phyloP scores from a whole-genome alignment of 306 rosid genomes.

The Datisca glomerata region DNA sequence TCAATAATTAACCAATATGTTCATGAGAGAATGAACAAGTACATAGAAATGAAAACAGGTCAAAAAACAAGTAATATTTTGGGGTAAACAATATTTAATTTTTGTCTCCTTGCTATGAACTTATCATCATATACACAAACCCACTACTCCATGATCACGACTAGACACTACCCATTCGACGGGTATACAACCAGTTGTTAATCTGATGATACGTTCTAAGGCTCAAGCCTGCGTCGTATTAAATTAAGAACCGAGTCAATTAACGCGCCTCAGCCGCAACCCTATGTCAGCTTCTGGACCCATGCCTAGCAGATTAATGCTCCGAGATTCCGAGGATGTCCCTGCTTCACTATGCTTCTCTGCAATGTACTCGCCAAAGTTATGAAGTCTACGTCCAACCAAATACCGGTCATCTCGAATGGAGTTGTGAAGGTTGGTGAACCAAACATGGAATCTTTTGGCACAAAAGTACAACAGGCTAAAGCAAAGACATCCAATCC shows the following conservation, averaged over 20 bases:
- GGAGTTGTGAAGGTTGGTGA: constrained; percentile 95
- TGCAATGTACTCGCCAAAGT: constrained; percentile 53
- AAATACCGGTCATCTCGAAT: constrained; percentile 94
- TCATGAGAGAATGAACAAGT: background rate
- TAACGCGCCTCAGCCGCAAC: constrained; percentile 45
- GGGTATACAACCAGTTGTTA: no score
- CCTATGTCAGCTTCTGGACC: constrained; percentile 63
- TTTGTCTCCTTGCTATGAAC: no score
- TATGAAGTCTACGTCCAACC: constrained; percentile 86
- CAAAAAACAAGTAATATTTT: no score
- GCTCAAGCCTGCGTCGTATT: no score
- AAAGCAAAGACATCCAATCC: constrained; percentile 88
- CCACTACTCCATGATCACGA: no score
- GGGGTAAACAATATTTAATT: no score
- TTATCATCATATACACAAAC: no score
- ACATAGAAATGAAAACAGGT: background rate
- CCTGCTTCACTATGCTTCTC: constrained; percentile 29
- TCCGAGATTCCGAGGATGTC: constrained; percentile 19
- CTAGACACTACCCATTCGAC: no score
- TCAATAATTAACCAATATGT: background rate
- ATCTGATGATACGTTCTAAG: no score
- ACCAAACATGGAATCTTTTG: constrained; percentile 94
- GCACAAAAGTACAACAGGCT: constrained; percentile 84
- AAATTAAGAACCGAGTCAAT: constrained; percentile 23
- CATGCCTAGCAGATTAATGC: constrained; percentile 14